These are phyloP conservation scores for Zoysia matrella DNA, from an alignment of 202 grass and related monocot species.

Conservation along the genomic window DNA sequence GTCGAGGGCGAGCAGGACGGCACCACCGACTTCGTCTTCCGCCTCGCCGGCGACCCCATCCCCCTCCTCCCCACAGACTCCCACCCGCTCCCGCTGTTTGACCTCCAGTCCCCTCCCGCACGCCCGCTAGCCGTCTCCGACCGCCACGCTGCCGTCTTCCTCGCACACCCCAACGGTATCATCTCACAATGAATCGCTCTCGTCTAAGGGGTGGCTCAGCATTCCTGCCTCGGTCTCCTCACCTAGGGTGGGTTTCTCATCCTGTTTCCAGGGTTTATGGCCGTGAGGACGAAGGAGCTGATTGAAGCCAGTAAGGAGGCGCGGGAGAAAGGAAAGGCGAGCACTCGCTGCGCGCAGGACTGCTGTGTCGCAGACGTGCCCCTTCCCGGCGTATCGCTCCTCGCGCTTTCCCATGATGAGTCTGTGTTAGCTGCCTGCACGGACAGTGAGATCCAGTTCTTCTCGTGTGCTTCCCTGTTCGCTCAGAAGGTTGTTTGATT, in stretches of 20 bases:
- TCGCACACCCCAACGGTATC: slow-evolving; percentile 60
- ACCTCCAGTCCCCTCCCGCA: slow-evolving; percentile 59
- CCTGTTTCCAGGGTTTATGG: slow-evolving; percentile 77
- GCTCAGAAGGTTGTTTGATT: slow-evolving; percentile 56
- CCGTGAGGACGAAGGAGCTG: slow-evolving; percentile 68
- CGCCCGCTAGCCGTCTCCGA: slow-evolving; percentile 64
- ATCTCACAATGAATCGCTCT: background rate
- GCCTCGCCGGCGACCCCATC: slow-evolving; percentile 72
- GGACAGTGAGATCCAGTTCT: slow-evolving; percentile 70
- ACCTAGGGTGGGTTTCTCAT: slow-evolving; percentile 31
- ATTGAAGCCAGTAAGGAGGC: slow-evolving; percentile 71
- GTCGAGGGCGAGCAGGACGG: slow-evolving; percentile 68
- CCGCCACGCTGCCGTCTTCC: slow-evolving; percentile 63
- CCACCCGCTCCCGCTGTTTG: slow-evolving; percentile 49
- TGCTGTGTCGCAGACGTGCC: slow-evolving; percentile 67
- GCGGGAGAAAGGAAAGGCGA: slow-evolving; percentile 71
- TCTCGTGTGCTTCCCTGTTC: slow-evolving; percentile 70
- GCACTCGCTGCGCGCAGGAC: slow-evolving; percentile 67
- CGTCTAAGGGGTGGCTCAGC: background rate
- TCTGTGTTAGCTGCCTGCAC: slow-evolving; percentile 65
- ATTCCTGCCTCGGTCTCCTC: slow-evolving; percentile 28
- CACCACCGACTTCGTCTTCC: slow-evolving; percentile 74
- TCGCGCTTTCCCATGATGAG: slow-evolving; percentile 70
- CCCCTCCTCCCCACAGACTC: slow-evolving; percentile 52
- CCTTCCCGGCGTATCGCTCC: slow-evolving; percentile 67